Base-by-base conservation (phyloP, 2,329 filamentous ascomycete genomes). In the Exophiala alcalophila region DNA sequence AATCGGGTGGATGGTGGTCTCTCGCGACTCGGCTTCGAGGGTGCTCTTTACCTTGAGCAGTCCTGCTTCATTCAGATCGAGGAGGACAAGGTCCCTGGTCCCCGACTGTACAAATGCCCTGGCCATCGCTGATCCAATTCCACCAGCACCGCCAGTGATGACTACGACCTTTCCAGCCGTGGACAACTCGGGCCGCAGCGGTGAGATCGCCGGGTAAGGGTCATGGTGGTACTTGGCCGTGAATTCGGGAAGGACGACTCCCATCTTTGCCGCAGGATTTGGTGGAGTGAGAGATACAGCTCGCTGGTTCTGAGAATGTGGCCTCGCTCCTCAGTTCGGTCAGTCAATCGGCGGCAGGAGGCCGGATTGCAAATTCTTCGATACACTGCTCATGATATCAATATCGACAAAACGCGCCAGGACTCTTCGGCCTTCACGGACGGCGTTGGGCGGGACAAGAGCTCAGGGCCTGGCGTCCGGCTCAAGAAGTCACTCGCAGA, bases 131-230 rank as follows among this genome's bases (percentile, higher is more conserved):
- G 26, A 29, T 4, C 37, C 37, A 12, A 40, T 40, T 5, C 37
- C 37, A 3, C 15, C 20, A 10, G 24, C 37, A 3, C 27, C 28
- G 9, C 37, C 37, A 4, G 37, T 32, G 2, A 40, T 12, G 2
- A 40, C 20, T 6, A 40, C 28, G 37, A 16, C 20, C 37, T 40
- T 40, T 5, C 37, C 28, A 6, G 28, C 14, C 7, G 37, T 27
- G 4, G 37, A 32, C 11, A 32, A 21, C 14, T 25, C 27, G 11
- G 28, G 37, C 3, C 28, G 37, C 4, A 23, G 26, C 9, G 37
- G 37, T 8, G 37, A 40, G 14, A 40, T 32, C 20, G 37, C 27
- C 9, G 18, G 7, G 14, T 40, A 40, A 20, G 37, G 21, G 10
- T 16, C 37, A 14, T 26, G 27, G 20, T 40, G 37, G 10, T 20